Conservation (phyloP, 2,329 filamentous ascomycete species). For the Penicillium hesseltinei region DNA sequence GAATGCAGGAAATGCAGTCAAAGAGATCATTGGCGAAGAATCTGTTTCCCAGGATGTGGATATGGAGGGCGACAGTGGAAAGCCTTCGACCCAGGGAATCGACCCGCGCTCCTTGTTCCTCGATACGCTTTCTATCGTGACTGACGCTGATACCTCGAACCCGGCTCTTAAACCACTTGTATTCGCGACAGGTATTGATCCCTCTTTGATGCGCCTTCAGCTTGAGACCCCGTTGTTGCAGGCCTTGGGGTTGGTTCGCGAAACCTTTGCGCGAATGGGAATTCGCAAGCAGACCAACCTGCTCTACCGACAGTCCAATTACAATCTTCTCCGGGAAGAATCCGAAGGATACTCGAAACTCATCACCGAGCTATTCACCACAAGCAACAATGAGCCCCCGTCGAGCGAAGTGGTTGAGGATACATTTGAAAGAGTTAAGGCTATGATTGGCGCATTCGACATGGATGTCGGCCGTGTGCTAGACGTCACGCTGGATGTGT, state of each 20-base stretch:
- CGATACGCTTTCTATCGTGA: slow-evolving; percentile 76
- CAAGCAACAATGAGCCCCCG: slow-evolving; percentile 71
- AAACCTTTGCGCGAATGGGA: slow-evolving; percentile 78
- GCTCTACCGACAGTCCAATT: slow-evolving; percentile 93
- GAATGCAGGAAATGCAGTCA: slow-evolving; percentile 70
- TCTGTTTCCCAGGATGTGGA: slow-evolving; percentile 50
- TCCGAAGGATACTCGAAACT: slow-evolving; percentile 96
- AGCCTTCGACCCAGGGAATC: slow-evolving; percentile 41
- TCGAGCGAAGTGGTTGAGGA: slow-evolving; percentile 73
- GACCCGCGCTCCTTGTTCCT: slow-evolving; percentile 72
- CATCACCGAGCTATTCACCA: slow-evolving; percentile 91
- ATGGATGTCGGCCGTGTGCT: slow-evolving; percentile 92
- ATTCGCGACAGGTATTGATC: slow-evolving; percentile 68
- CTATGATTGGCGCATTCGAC: slow-evolving; percentile 93
- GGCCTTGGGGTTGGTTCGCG: slow-evolving; percentile 74
- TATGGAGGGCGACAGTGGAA: slow-evolving; percentile 45
- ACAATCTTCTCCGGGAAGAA: slow-evolving; percentile 92
- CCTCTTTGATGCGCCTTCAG: slow-evolving; percentile 71
- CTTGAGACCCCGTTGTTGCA: slow-evolving; percentile 77
- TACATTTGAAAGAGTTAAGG: slow-evolving; percentile 89
- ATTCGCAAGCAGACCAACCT: slow-evolving; percentile 90
- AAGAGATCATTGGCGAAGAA: slow-evolving; percentile 67
- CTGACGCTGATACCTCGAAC: slow-evolving; percentile 65
- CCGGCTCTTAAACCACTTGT: slow-evolving; percentile 65
- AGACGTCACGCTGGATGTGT: slow-evolving; percentile 92